Percentiles rank a stretch among this genome's conserved stretches.
These are phyloP conservation scores for Macrocybe gigantea DNA, from an alignment of 768 basidiomycete genomes.

Conservation along the genomic window DNA sequence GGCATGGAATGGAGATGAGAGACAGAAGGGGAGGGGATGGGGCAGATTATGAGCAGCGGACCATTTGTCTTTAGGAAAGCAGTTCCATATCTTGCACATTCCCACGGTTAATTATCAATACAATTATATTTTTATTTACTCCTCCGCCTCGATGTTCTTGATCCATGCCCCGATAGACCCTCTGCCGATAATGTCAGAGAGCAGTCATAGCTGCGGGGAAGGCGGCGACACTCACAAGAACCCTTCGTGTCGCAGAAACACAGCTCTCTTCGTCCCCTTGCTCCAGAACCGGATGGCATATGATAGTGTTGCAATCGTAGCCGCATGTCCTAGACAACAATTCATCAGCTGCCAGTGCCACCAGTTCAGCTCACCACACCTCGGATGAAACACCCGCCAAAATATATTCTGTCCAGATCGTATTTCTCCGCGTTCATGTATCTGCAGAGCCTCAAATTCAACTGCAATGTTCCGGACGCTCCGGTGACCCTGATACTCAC, in stretches of 20 bases:
- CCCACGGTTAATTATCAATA: slow-evolving; percentile 2
- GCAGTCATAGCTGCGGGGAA: slow-evolving; percentile 7
- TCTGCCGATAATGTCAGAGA: slow-evolving; percentile 31
- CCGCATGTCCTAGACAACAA: slow-evolving; percentile 72
- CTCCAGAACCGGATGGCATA: slow-evolving; percentile 99
- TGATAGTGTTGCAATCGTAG: slow-evolving; percentile 94
- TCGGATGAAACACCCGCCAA: slow-evolving; percentile 98
- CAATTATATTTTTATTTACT: slow-evolving; percentile 18
- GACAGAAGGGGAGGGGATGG: slow-evolving; percentile 17
- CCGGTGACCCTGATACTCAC: slow-evolving; percentile 46
- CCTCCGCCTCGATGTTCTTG: slow-evolving; percentile 69
- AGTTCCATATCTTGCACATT: background rate
- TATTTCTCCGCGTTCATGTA: slow-evolving; percentile 99
- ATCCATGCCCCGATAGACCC: slow-evolving; percentile 98
- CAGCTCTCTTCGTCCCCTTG: slow-evolving; percentile 91
- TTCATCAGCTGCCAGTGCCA: slow-evolving; percentile 5
- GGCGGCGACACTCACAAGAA: slow-evolving; percentile 67
- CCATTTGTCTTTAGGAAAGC: no score
- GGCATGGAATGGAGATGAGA: slow-evolving; percentile 12
- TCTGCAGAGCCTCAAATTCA: slow-evolving; percentile 30
- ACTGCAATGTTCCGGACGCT: background rate
- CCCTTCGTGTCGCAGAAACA: slow-evolving; percentile 97
- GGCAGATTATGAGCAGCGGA: slow-evolving; percentile 2
- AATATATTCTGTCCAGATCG: slow-evolving; percentile 93
- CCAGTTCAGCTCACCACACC: slow-evolving; percentile 38